phyloP scores from a whole-genome alignment of 164 flowering plant species.

The Umbellularia californica region DNA sequence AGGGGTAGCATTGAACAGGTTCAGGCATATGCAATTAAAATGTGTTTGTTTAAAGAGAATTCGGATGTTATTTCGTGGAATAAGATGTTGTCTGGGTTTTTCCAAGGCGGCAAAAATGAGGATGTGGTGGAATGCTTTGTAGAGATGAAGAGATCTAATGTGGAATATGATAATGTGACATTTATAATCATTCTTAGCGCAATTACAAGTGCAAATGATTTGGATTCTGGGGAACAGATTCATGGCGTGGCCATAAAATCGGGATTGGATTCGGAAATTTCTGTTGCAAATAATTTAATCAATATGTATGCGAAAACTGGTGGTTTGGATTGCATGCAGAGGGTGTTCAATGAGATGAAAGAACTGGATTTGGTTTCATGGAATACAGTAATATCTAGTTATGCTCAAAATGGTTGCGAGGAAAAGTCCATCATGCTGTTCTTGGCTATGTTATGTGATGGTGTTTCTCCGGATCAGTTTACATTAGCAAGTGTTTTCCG shows the following conservation, averaged over 20 bases:
- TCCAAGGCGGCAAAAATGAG: constrained; percentile 23
- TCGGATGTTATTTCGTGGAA: constrained; percentile 36
- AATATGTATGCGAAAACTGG: constrained; percentile 49
- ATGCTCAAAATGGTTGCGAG: constrained; percentile 29
- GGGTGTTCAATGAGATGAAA: constrained; percentile 34
- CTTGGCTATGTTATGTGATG: constrained; percentile 24
- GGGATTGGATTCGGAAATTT: constrained; percentile 28
- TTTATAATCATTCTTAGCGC: constrained; percentile 35
- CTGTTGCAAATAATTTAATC: constrained; percentile 44
- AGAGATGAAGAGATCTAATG: constrained; percentile 26
- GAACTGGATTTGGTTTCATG: constrained; percentile 52
- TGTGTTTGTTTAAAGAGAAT: constrained; percentile 20
- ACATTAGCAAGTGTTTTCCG: constrained; percentile 49
- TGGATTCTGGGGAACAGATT: constrained; percentile 37
- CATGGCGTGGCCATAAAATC: constrained; percentile 36
- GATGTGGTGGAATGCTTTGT: constrained; percentile 34
- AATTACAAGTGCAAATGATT: constrained; percentile 18
- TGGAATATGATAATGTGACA: constrained; percentile 35
- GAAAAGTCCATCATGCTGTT: constrained; percentile 30
- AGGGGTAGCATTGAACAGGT: constrained; percentile 31
- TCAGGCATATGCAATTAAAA: constrained; percentile 38
- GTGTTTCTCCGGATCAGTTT: constrained; percentile 41
- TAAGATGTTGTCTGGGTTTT: constrained; percentile 32
- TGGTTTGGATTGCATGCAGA: constrained; percentile 18
- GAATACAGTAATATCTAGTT: constrained; percentile 54